Evolutionary conservation across 2,329 filamentous ascomycete genomes (phyloP), one percentile per base, ranked within the genome.

Genomic region (Trichoderma hamatum): DNA sequence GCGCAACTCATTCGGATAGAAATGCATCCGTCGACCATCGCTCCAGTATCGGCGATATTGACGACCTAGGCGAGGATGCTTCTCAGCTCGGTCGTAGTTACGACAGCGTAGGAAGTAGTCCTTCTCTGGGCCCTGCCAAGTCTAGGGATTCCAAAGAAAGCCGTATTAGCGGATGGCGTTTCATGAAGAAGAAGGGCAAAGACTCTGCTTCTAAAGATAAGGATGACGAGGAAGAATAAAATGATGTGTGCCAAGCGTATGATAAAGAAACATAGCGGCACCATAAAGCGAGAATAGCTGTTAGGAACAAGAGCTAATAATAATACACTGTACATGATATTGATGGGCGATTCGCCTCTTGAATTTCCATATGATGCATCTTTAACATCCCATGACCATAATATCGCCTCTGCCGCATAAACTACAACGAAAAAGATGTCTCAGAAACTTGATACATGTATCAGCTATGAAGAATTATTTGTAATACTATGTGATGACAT

Each of bases 121-220:
- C 87, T 1, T 84, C 83, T 10, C 76, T 89, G n/a, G 86, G 86
- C 1, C 82, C 85, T 28, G 80, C 81, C 32, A 83, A 81, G 72
- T 84, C 82, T 30, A 82, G 78, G 70, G 80, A 83, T 54, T 78
- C 77, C 5, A 84, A 82, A 72, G 84, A 84, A 62, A 79, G 83
- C 64, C 83, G 86, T 74, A 84, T 85, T 69, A 82, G 81, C 13
- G 80, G 80, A 52, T 86, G 85, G 83, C 82, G 85, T 72, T 87
- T 87, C 75, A 87, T 87, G 75, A 88, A 87, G 79, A 88, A 88
- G 80, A 88, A 86, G 77, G 84, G 82, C 71, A 86, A 84, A 72
- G 85, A 87, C 7, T 43, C 39, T 16, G 9, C 39, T 55, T 70
- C 69, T n/a, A 80, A 75, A 72, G 79, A 81, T 69, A 86, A 85